These are phyloP conservation scores for Fusarium nematophilum DNA, from an alignment of 2,329 filamentous ascomycete species.

Conservation along the genomic window DNA sequence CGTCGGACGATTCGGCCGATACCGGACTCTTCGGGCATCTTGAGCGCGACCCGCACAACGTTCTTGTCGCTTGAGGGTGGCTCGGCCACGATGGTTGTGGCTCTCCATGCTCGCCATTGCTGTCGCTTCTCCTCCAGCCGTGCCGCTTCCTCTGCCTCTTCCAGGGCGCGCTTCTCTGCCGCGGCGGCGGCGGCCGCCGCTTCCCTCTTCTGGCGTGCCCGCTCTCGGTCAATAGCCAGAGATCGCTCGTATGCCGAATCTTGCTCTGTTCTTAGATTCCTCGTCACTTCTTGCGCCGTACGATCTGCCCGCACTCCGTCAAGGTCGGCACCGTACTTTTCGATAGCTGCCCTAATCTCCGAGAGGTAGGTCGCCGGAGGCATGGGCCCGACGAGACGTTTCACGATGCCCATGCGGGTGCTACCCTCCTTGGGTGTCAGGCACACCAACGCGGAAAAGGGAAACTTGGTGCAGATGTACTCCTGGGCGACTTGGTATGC, in stretches of 20 bases:
- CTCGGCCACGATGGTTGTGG: slow-evolving; percentile 73
- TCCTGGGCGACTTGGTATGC: slow-evolving; percentile 93
- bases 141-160: slow-evolving; percentile 70
- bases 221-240: slow-evolving; percentile 86
- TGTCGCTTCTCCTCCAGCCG: slow-evolving; percentile 57
- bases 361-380: slow-evolving; percentile 77
- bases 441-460: slow-evolving; percentile 86
- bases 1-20: slow-evolving; percentile 81
- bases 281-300: slow-evolving; percentile 82
- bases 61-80: slow-evolving; percentile 72
- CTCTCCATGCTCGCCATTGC: slow-evolving; percentile 87
- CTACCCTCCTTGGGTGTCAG: slow-evolving; percentile 87
- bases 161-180: slow-evolving; percentile 70
- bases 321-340: slow-evolving; percentile 80
- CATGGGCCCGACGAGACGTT: slow-evolving; percentile 79
- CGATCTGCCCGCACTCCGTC: slow-evolving; percentile 79
- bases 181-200: slow-evolving; percentile 78
- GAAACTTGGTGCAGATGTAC: slow-evolving; percentile 90
- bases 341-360: slow-evolving; percentile 79
- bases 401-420: slow-evolving; percentile 90
- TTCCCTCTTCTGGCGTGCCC: slow-evolving; percentile 79
- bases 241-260: slow-evolving; percentile 95
- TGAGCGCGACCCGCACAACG: slow-evolving; percentile 76
- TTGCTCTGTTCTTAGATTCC: slow-evolving; percentile 86
- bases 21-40: slow-evolving; percentile 68